A percentile compares a stretch with the other conserved stretches of the same genome.
phyloP scores from a whole-genome alignment of 805 yeast species.

The Hanseniaspora thailandica region DNA sequence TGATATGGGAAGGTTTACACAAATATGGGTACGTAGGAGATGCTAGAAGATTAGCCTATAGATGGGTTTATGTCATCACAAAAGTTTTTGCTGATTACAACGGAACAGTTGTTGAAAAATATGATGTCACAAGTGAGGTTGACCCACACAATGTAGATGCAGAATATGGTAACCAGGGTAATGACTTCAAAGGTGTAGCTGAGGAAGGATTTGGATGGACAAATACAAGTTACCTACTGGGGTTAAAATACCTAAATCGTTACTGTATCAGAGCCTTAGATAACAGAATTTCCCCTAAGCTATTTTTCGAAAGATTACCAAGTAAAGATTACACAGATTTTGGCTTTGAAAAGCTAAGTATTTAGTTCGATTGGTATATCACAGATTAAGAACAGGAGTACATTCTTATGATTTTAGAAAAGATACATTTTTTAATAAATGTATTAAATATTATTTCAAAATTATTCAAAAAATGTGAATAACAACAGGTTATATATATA shows the following conservation, averaged over 20 bases:
- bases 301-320: conserved; percentile 42
- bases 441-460: neutral
- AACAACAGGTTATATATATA: neutral
- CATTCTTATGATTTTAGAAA: too few relatives aligned
- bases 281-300: conserved; percentile 59
- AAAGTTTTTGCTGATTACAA: conserved; percentile 82
- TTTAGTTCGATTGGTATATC: neutral
- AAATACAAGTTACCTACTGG: conserved; percentile 70
- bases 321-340: conserved; percentile 31
- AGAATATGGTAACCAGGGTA: conserved; percentile 94
- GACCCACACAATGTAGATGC: conserved; percentile 90
- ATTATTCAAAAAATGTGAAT: neutral
- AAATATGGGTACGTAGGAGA: conserved; percentile 58
- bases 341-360: conserved; percentile 22
- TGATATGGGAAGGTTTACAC: conserved; percentile 79
- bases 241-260: conserved; percentile 52
- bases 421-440: too few relatives aligned
- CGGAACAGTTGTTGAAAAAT: conserved; percentile 92
- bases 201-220: conserved; percentile 99
- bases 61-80: conserved; percentile 86
- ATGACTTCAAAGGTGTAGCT: conserved; percentile 83
- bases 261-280: conserved; percentile 70
- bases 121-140: conserved; percentile 70
- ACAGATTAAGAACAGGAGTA: too few relatives aligned
- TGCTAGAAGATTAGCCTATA: conserved; percentile 60